Evolutionary conservation across 1,284 basidiomycete genomes (phyloP), one percentile per base, ranked within the genome.

Genomic region (Papiliotrema flavescens): DNA sequence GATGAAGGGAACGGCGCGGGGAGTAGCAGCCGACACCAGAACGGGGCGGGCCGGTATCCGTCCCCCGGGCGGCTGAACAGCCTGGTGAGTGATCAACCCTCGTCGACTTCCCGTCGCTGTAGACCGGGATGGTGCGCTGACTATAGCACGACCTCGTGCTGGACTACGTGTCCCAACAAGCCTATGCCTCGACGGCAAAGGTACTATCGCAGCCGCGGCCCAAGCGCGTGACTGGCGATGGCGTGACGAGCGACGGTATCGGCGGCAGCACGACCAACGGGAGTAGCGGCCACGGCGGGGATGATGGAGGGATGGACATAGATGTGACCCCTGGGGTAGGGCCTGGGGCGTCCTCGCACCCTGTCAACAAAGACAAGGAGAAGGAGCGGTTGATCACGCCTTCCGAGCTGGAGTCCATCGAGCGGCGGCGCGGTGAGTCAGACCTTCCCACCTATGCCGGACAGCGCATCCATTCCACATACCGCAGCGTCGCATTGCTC

Each of bases 111-210:
- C 23, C 42, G 41, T 37, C 39, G n/a, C 46, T 34, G 22, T 19
- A 3, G 7, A 14, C 35, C 14, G 6, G 8, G 37, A n/a, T 39
- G 17, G n/a, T 41, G 28, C 20, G 28, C 22, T 40, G 24, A 40
- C 52, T 2, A 24, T 23, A 75, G 73, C 71, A 73, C 57, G 69
- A 72, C 55, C 59, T 75, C n/a, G 65, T 75, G 20, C 52, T 71
- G n/a, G 69, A 75, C 54, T 75, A 75, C 48, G 54, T 75, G 47
- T 57, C 60, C 42, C 66, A 65, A 39, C 57, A 63, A 23, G 73
- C 66, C 7, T 72, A 69, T 49, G 46, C 68, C 24, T 61, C 61
- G 13, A 75, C 73, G 0, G 73, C 71, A 5, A 52, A 53, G 17
- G 55, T 63, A 14, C 63, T 75, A 0, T 24, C 60, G 13, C 20